phyloP scores from a whole-genome alignment of 192 early-diverging fungal species.

The Backusella tuberculispora region DNA sequence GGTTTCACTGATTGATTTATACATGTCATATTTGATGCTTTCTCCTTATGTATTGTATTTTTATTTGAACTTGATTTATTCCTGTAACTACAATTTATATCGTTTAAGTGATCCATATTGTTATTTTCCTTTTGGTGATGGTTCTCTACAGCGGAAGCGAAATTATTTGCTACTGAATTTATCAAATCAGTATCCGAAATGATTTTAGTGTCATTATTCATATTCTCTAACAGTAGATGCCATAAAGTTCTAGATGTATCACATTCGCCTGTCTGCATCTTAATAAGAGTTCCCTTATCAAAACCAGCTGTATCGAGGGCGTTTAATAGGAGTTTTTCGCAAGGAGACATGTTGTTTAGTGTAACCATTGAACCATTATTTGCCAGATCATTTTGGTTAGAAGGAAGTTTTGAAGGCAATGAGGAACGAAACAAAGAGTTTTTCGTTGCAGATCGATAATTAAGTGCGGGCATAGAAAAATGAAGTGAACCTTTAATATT shows the following conservation, averaged over 20 bases:
- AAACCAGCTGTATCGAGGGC: slow-evolving; percentile 51
- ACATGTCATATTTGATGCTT: background rate
- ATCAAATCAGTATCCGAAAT: background rate
- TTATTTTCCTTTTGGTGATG: background rate
- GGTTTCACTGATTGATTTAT: background rate
- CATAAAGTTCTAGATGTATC: slow-evolving; percentile 67
- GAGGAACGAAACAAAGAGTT: slow-evolving; percentile 30
- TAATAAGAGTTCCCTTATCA: slow-evolving; percentile 56
- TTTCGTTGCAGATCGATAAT: slow-evolving; percentile 20
- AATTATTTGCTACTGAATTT: background rate
- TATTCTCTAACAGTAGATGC: slow-evolving; percentile 62
- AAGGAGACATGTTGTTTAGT: slow-evolving; percentile 12
- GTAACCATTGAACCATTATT: background rate
- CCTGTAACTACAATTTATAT: no score
- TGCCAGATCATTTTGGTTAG: slow-evolving; percentile 38
- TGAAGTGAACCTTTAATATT: background rate
- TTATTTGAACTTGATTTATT: background rate
- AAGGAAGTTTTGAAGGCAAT: slow-evolving; percentile 30
- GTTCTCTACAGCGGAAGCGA: background rate
- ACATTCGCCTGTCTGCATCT: slow-evolving; percentile 58
- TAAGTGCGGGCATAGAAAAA: slow-evolving; percentile 24
- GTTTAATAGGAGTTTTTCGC: slow-evolving; percentile 12
- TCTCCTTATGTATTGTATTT: background rate
- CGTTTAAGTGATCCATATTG: background rate
- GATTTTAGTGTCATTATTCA: slow-evolving; percentile 15